Conservation (phyloP, 2,329 filamentous ascomycete species). For the Bisporella sp. region DNA sequence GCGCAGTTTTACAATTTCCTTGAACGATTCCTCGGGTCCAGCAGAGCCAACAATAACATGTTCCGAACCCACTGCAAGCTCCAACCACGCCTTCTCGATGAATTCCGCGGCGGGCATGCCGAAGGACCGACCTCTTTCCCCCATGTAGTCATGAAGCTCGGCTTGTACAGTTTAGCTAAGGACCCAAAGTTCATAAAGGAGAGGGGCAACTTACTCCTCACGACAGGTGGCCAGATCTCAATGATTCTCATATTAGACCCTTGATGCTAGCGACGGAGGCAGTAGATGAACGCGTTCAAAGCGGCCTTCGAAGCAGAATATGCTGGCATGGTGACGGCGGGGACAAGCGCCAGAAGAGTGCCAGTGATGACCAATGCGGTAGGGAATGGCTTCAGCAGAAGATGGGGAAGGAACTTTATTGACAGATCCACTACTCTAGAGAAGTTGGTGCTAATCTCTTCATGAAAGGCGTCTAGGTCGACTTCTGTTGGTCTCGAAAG, state of each 20-base stretch:
- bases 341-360: conserved; percentile 13
- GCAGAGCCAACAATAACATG: background rate
- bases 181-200: background rate
- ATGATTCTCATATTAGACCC: conserved; percentile 31
- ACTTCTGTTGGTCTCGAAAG: conserved; percentile 39
- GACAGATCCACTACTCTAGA: conserved; percentile 33
- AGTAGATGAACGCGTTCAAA: conserved; percentile 34
- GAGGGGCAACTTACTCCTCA: conserved; percentile 16
- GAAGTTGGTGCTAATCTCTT: conserved; percentile 36
- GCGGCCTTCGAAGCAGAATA: conserved; percentile 41
- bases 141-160: conserved; percentile 39
- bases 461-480: conserved; percentile 29
- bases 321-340: conserved; percentile 22
- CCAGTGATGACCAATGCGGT: conserved; percentile 14
- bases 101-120: conserved; percentile 38
- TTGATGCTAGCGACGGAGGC: conserved; percentile 34
- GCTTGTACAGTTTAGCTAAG: conserved; percentile 11
- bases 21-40: background rate
- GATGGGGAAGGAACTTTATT: conserved; percentile 32
- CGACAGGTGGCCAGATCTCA: conserved; percentile 33
- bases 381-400: too few relatives aligned
- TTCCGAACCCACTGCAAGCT: background rate
- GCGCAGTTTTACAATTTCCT: background rate
- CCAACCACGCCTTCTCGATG: background rate
- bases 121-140: conserved; percentile 34